Conservation (phyloP, 2,329 filamentous ascomycete genomes). For the Paecilomyces fulvus region DNA sequence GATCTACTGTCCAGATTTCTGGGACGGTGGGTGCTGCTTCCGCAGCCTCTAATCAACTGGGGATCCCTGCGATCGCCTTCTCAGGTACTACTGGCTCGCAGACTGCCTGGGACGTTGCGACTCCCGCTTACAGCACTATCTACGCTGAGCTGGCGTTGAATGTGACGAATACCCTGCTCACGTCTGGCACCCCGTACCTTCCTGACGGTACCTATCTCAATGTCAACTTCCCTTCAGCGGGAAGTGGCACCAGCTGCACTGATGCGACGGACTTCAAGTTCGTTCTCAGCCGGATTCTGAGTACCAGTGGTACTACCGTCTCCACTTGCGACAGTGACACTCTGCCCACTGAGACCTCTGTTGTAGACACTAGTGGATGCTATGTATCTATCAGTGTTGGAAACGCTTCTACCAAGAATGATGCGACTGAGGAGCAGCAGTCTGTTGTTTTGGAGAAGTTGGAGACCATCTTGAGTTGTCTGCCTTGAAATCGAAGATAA, state of each 20-base stretch:
- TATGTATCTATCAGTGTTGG: conserved; percentile 57
- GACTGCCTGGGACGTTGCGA: conserved; percentile 44
- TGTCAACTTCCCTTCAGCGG: conserved; percentile 54
- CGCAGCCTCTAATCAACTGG: conserved; percentile 45
- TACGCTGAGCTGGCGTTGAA: conserved; percentile 56
- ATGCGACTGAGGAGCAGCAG: conserved; percentile 46
- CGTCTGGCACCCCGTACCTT: conserved; percentile 54
- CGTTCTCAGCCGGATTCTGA: conserved; percentile 54
- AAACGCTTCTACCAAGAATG: conserved; percentile 52
- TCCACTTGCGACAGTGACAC: conserved; percentile 47
- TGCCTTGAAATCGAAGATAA: conserved; percentile 23
- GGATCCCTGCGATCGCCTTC: conserved; percentile 62
- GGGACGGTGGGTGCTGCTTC: conserved; percentile 60
- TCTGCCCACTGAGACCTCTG: conserved; percentile 51
- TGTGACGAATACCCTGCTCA: conserved; percentile 48
- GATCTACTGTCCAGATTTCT: conserved; percentile 48
- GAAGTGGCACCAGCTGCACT: conserved; percentile 42
- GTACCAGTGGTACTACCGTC: conserved; percentile 36
- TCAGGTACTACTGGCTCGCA: conserved; percentile 46
- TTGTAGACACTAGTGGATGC: conserved; percentile 47
- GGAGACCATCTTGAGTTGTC: conserved; percentile 39
- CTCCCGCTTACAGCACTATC: conserved; percentile 46
- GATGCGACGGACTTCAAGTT: conserved; percentile 51
- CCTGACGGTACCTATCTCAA: conserved; percentile 56
- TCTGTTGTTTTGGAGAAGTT: conserved; percentile 45